phyloP scores from a whole-genome alignment of 805 yeast species.

The Lachancea quebecensis region DNA sequence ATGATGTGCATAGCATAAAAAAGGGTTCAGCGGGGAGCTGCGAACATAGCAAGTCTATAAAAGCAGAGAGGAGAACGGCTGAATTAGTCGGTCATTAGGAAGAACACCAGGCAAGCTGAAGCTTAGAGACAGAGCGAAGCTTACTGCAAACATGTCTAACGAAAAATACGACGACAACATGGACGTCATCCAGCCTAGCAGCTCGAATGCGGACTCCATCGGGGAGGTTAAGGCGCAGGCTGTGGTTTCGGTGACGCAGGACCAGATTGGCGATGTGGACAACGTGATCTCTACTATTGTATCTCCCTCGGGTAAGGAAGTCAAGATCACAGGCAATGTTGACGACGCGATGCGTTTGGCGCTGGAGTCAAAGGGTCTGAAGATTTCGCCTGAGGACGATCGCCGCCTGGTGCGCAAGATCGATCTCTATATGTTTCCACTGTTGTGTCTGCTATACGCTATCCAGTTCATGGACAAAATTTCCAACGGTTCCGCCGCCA shows the following conservation, averaged over 20 bases:
- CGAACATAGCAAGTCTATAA: no score
- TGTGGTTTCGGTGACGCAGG: conserved; percentile 8
- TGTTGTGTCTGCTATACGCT: conserved; percentile 43
- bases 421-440: conserved; percentile 44
- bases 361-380: conserved; percentile 28
- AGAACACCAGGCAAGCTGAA: no score
- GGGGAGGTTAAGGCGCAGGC: conserved; percentile 3
- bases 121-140: no score
- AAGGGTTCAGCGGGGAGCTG: no score
- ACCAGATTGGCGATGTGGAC: conserved; percentile 7
- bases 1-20: no score
- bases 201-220: background rate
- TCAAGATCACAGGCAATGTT: conserved; percentile 34
- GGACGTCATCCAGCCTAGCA: conserved; percentile 2
- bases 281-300: conserved; percentile 16
- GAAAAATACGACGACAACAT: background rate
- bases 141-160: background rate
- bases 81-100: no score
- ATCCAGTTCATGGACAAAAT: conserved; percentile 57
- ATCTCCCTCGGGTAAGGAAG: conserved; percentile 24
- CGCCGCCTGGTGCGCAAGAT: conserved; percentile 40
- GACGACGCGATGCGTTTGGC: conserved; percentile 43
- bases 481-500: conserved; percentile 45
- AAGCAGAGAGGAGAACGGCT: no score
- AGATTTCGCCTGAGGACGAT: conserved; percentile 30